Evolutionary conservation across 768 basidiomycete species (phyloP).

Genomic region (Mycena venus): DNA sequence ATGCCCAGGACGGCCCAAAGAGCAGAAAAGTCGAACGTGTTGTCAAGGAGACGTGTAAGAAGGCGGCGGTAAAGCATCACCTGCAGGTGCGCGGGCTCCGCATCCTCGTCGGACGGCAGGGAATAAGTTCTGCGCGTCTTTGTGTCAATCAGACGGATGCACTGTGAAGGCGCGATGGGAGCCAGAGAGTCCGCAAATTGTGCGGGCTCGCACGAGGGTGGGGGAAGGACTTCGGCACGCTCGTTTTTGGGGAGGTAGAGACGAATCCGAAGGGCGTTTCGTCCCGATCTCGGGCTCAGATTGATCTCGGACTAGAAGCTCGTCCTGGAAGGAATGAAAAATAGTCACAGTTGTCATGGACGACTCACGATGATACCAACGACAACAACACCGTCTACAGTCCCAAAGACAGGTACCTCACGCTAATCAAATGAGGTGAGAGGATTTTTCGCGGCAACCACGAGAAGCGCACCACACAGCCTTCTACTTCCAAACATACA

Average conservation of each 20-base stretch:
- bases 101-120: conserved; percentile 72
- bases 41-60: conserved; percentile 63
- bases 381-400: conserved; percentile 74
- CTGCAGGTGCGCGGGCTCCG: conserved; percentile 72
- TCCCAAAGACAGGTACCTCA: conserved; percentile 88
- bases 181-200: not conserved
- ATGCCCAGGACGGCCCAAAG: conserved; percentile 67
- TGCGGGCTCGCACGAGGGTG: conserved; percentile 3
- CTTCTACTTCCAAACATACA: conserved; percentile 60
- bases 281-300: conserved; percentile 8
- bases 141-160: conserved; percentile 70
- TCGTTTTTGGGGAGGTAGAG: conserved; percentile 26
- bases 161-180: conserved; percentile 8
- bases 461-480: conserved; percentile 50
- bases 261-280: conserved; percentile 39
- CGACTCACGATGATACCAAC: conserved; percentile 79
- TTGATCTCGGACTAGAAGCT: not conserved
- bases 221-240: not conserved
- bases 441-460: not conserved
- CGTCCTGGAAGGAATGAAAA: conserved; percentile 15
- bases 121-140: conserved; percentile 71
- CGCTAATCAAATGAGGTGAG: conserved; percentile 60
- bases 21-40: conserved; percentile 62
- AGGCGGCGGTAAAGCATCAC: conserved; percentile 85
- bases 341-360: not conserved